A percentile compares a stretch with the other conserved stretches of the same genome.
Conservation (phyloP, 179 eudicot species). For the Vitellaria paradoxa region DNA sequence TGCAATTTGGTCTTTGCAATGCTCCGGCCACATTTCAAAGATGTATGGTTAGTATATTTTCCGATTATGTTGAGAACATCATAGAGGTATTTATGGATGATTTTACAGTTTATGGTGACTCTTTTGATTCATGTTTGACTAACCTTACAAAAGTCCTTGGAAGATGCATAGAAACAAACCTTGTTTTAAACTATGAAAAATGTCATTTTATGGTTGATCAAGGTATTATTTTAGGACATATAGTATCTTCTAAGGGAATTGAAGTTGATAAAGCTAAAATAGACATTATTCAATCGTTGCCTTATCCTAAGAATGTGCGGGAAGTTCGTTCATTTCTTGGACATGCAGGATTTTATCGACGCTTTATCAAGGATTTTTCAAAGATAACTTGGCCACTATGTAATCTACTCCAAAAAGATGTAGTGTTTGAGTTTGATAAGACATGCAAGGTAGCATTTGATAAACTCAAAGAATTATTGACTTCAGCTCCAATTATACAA, state of each 20-base stretch:
- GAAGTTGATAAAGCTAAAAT: slow-evolving; percentile 5
- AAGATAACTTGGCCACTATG: neutral
- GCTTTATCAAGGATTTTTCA: neutral
- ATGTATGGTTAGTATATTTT: neutral
- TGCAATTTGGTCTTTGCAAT: neutral
- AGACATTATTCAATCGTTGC: neutral
- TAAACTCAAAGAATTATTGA: neutral
- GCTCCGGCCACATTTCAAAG: neutral
- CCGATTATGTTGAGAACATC: neutral
- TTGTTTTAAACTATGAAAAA: neutral
- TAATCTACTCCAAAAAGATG: neutral
- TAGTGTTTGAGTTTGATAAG: neutral
- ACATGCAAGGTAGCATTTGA: neutral
- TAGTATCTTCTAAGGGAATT: neutral
- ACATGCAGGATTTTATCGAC: neutral
- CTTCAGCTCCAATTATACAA: neutral
- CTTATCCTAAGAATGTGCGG: neutral
- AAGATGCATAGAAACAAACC: neutral
- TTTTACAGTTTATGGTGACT: neutral
- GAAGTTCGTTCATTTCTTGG: neutral
- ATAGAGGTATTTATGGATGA: neutral
- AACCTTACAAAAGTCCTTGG: neutral
- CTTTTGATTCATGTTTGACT: neutral
- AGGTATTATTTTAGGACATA: neutral
- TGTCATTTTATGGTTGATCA: slow-evolving; percentile 1